phyloP scores from a whole-genome alignment of 106 monocot genomes.

The Phalaenopsis equestris region DNA sequence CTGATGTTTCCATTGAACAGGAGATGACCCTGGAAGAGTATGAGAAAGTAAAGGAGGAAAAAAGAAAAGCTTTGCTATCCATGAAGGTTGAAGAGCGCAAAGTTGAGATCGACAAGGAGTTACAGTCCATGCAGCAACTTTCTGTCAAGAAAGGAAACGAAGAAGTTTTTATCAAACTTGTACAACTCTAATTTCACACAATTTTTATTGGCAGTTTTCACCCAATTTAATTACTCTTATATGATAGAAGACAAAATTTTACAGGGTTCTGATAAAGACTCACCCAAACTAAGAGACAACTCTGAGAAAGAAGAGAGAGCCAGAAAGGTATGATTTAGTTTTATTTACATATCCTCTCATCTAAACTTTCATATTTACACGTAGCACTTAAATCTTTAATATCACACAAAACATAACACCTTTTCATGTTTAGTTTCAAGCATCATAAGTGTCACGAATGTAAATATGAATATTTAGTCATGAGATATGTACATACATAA shows the following conservation, averaged over 20 bases:
- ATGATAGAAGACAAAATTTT: not conserved
- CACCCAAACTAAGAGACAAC: conserved; percentile 24
- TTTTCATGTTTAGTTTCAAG: too few relatives aligned
- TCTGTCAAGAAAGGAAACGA: conserved; percentile 28
- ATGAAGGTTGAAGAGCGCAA: conserved; percentile 38
- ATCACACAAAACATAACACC: too few relatives aligned
- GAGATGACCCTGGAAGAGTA: conserved; percentile 48
- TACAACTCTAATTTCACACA: not conserved
- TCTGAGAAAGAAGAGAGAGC: conserved; percentile 32
- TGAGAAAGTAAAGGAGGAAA: conserved; percentile 45
- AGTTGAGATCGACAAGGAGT: conserved; percentile 29
- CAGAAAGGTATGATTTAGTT: conserved; percentile 32
- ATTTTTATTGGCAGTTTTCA: not conserved
- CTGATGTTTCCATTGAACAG: not conserved
- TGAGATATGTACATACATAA: too few relatives aligned
- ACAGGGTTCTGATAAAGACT: conserved; percentile 40
- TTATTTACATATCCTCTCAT: too few relatives aligned
- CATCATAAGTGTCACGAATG: too few relatives aligned
- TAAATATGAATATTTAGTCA: too few relatives aligned
- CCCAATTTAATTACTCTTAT: not conserved
- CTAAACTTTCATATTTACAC: too few relatives aligned
- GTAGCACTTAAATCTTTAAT: too few relatives aligned
- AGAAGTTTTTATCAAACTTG: conserved; percentile 38
- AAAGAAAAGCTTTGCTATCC: conserved; percentile 33
- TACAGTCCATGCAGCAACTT: conserved; percentile 30